Base-by-base conservation (phyloP, 257 asterid genomes). In the Primulina huaijiensis region DNA sequence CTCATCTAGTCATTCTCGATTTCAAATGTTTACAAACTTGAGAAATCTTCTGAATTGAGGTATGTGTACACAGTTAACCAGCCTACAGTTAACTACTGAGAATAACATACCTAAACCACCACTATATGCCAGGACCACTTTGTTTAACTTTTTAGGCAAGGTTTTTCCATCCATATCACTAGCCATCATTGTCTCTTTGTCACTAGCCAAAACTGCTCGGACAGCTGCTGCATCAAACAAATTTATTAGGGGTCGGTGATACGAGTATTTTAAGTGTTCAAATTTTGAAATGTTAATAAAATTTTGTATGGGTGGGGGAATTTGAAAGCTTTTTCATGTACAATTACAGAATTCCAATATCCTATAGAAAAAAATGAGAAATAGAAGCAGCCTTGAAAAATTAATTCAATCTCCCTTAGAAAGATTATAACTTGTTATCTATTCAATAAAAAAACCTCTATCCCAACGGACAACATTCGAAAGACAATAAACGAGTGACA, bases 51-150 rank as follows among this genome's bases (percentile, higher is more conserved):
- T 29, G 40, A 73, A 31, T 38, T 11, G 25, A 25, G 65, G 25
- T 33, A 33, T 12, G 7, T 8, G 46, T 14, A 25, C 62, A 46
- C 50, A 65, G 37, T 14, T 21, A 66, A 53, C 60, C 16, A 29
- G 38, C 30, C 8, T 4, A 30, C 12, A 50, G 68, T 52, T 35
- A 60, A 34, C 67, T 46, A 70, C 40, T 21, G 23, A 21, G 23
- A 21, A 21, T 21, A 21, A 21, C 23, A 0, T 93, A 74, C 90
- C 99, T 62, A 93, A 78, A 68, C 99, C 97, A 72, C 99, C 97
- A 70, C 99, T 93, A 64, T 93, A 93, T 62, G 99, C 97, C 76
- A 93, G 81, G 66, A 93, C 98, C 75, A 93, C 99, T 81, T 93
- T 93, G 75, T 89, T 84, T 87, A 93, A 80, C 57, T 88, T 89